Conservation (phyloP, 768 basidiomycete species). For the Neoboletus magnificus region DNA sequence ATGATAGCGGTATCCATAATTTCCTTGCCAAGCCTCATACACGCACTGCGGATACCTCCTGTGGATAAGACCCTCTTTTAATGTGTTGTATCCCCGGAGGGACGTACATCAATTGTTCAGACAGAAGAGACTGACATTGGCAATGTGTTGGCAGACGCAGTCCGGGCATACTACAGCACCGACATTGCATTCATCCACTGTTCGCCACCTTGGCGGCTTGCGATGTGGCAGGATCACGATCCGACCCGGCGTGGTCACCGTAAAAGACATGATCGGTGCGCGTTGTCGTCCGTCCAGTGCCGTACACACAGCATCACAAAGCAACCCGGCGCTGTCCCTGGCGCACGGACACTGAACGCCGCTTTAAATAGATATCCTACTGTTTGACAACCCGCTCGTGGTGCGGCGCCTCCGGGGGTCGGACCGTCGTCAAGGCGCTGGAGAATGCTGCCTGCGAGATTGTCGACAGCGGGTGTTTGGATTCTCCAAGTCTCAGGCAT, state of each 20-base stretch:
- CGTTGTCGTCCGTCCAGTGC: not conserved
- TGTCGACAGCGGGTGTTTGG: constrained; percentile 5
- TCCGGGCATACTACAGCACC: constrained; percentile 19
- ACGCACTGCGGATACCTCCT: not conserved
- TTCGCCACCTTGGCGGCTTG: constrained; percentile 2
- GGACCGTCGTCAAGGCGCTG: constrained; percentile 2
- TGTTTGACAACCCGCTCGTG: constrained; percentile 7
- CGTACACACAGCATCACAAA: no score
- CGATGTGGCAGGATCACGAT: constrained; percentile 5
- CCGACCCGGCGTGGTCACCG: not conserved
- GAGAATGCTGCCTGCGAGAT: constrained; percentile 7
- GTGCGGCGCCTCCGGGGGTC: constrained; percentile 1
- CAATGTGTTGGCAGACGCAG: constrained; percentile 11
- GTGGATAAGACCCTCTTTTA: constrained; percentile 1
- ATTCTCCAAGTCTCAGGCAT: constrained; percentile 2
- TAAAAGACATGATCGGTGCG: constrained; percentile 16
- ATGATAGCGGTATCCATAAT: constrained; percentile 1
- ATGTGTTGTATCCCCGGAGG: constrained; percentile 3
- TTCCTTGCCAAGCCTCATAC: not conserved
- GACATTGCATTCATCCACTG: constrained; percentile 11
- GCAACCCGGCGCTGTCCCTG: not conserved
- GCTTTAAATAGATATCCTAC: not conserved
- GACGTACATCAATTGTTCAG: not conserved
- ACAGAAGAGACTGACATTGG: constrained; percentile 1
- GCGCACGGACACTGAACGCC: not conserved